Base-by-base conservation (phyloP, 2,329 filamentous ascomycete genomes). In the Chaetomiaceae sp. region DNA sequence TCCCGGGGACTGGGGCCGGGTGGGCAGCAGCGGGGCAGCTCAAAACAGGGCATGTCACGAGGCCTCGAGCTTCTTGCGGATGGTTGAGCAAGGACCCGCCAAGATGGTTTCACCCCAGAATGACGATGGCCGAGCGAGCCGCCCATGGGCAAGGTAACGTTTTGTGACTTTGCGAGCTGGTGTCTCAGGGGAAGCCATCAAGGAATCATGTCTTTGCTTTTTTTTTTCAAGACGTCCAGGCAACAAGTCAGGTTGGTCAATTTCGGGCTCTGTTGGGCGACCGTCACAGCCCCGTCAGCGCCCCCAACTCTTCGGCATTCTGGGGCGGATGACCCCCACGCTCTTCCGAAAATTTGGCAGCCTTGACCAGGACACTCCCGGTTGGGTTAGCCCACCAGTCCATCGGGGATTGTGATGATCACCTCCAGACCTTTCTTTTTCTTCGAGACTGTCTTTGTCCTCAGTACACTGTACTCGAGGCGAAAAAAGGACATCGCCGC, bases 291-390 rank as follows among this genome's bases (percentile, higher is more conserved):
- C 42, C 42, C 44, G 17, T 15, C 20, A 36, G 34, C 37, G 44
- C 53, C 53, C 56, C 52, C 55, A 51, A 49, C 37, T 45, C 54
- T 27, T 46, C 50, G 25, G 25, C 25, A 43, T n/a, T 38, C 55
- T 52, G 54, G 54, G 47, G 46, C 37, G 29, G 44, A 43, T 39
- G 43, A 38, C 60, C 60, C 60, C 59, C 53, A 61, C 59, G 59
- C 59, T 33, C 45, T 52, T 40, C 56, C 47, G 47, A 51, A 57
- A 45, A 22, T 44, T 50, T 48, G 54, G 42, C 46, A 52, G 17
- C 17, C 19, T 31, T 25, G 27, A 27, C 46, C 36, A 39, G 27
- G 56, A 25, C 20, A 39, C n/a, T 53, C 19, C 47, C 43, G 27
- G 27, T 11, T 33, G 38, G 19, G 3, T 37, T 20, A 27, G 39